Evolutionary conservation across 2,329 filamentous ascomycete species (phyloP), one percentile per base, ranked within the genome.

Genomic region (Talaromyces islandicus): DNA sequence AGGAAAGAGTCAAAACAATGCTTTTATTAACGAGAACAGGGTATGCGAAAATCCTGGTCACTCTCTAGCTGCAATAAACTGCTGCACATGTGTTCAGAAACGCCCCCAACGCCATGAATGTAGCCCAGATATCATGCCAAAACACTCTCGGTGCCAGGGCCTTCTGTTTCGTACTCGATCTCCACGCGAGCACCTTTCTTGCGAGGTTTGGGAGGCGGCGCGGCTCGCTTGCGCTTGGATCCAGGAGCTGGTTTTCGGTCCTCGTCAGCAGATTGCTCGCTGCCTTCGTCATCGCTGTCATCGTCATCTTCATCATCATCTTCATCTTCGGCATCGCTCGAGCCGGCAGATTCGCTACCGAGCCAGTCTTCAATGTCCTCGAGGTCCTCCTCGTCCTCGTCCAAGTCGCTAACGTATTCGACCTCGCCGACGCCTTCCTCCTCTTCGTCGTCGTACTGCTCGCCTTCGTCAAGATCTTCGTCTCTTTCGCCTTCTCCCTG

Each of bases 331-430:
- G 78, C 71, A 32, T 75, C 76, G 59, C 74, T 77, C 41, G 79
- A 80, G 56, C 81, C 81, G 1, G 75, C 80, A 62, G 83, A 85
- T 60, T 83, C 89, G 63, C 86, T 91, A 67, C 88, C 92, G 55
- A 97, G 81, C 93, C 93, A 97, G 71, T 97, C 93, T 75, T 97
- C 90, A 58, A 97, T 96, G 72, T 97, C 93, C 75, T 97, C 91
- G 56, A 97, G 84, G 70, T 92, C 89, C 21, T 91, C 78, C 21
- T 91, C 78, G 66, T 85, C 83, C 62, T 84, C 91, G 53, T 92
- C 92, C 60, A 96, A 78, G 73, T 97, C 94, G 70, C 90, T 93
- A 61, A 97, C 91, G 69, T 97, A 97, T 79, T 97, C 92, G 53
- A 97, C 89, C 62, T 89, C 84, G 52, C 86, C 89, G 61, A 88